These are phyloP conservation scores for Arabidopsis thaliana DNA, from an alignment of 345 rosid species.

Conservation along the genomic window TAIR10.1 NC_003070.9:7716501-7717000, in stretches of 20 bases:
- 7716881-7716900: background rate
- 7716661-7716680: background rate
- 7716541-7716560: no score
- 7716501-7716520: no score
- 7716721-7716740: background rate
- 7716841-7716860: background rate
- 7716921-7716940: conserved; percentile 1
- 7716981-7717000: background rate
- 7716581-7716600: background rate
- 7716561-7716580: no score
- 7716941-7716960: background rate
- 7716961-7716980: background rate
- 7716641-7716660: background rate
- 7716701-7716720: background rate
- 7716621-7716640: background rate
- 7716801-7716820: background rate
- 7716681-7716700: background rate
- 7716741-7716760: background rate
- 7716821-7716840: background rate
- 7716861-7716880: background rate
- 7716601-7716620: background rate
- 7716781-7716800: background rate
- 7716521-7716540: no score
- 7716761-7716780: background rate
- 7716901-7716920: background rate